Base-by-base conservation (phyloP, 345 rosid genomes). In the Erucastrum elatum region DNA sequence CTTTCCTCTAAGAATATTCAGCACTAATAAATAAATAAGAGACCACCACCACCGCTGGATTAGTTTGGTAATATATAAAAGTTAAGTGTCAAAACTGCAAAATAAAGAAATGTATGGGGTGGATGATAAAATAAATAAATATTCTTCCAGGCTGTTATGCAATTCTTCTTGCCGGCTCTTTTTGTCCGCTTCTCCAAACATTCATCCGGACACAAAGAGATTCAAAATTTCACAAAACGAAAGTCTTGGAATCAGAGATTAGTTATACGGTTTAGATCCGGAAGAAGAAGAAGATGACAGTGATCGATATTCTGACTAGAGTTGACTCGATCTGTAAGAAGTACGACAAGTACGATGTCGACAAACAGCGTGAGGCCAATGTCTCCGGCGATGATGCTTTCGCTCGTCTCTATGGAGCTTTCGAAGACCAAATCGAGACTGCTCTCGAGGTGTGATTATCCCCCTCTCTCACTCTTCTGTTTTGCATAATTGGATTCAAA, bases 291-390 rank as follows among this genome's bases (percentile, higher is more conserved):
- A 86, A 77, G 65, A 92, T 93, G 99, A 95, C 93, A 74, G 99
- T 95, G 64, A 93, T 93, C 89, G 99, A 95, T 82, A 83, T 95
- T 31, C 82, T 93, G 67, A 91, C 97, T 64, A 85, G 96, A 82
- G 98, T 93, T 35, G 98, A 95, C 73, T 77, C 92, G 87, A 95
- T 95, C 90, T 93, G 98, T 90, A 82, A 91, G 78, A 95, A 89
- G 84, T 95, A 90, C 84, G 99, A 94, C 81, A 89, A 82, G 76
- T 95, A 91, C 89, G 97, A 95, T 84, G 79, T 95, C 80, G 97
- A 88, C 6, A 96, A 87, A 88, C 97, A 89, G 79, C 87, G 85
- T 49, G 96, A 93, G 16, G 83, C 84, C 80, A 93, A 91, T 73
- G 81, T 91, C 91, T 75, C 91, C 84, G 97, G 98, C 13, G 97